Conservation (phyloP, 148 eudicot genomes). For the Pouteria glomerata region DNA sequence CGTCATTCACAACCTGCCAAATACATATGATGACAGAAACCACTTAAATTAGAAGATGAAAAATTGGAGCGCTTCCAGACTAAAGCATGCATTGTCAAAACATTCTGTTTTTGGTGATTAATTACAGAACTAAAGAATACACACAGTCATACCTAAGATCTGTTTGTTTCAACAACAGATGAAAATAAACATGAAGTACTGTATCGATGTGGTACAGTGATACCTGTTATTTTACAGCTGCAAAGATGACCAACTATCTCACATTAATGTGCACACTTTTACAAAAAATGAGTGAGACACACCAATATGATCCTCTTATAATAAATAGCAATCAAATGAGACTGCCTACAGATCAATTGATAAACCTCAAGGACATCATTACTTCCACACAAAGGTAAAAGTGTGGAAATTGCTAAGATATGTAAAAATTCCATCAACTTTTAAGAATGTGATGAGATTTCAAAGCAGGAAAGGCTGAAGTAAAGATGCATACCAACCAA, state of each 20-base stretch:
- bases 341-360: neutral
- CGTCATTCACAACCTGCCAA: slow-evolving; percentile 56
- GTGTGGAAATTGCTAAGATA: neutral
- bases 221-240: neutral
- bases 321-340: neutral
- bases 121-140: neutral
- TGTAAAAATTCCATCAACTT: neutral
- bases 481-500: neutral
- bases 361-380: neutral
- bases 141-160: neutral
- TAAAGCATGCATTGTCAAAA: neutral
- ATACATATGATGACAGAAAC: neutral
- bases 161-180: neutral
- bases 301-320: neutral
- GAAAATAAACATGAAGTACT: neutral
- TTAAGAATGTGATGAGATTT: neutral
- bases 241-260: neutral
- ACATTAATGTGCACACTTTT: neutral
- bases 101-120: neutral
- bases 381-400: neutral
- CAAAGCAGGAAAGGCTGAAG: neutral
- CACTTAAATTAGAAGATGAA: neutral
- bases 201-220: neutral
- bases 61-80: neutral
- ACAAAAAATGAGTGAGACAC: too few species aligned